Conservation (phyloP, 805 yeast species). For the Myxozyma sirexii region DNA sequence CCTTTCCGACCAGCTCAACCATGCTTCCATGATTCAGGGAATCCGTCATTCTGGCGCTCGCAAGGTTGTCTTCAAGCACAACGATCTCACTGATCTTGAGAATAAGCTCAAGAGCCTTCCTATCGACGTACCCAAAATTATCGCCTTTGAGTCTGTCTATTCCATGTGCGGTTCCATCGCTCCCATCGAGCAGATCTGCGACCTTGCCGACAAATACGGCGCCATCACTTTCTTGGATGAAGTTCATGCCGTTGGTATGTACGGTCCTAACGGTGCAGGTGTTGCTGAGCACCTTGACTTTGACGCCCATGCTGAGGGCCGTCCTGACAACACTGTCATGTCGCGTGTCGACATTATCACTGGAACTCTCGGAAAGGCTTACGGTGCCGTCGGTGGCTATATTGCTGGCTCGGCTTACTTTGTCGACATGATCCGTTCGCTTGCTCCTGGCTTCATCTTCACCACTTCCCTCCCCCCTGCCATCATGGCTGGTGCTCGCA, state of each 20-base stretch:
- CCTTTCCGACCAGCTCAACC: conserved; percentile 90
- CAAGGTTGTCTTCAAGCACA: conserved; percentile 90
- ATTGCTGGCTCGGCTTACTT: conserved; percentile 83
- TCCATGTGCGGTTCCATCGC: conserved; percentile 99
- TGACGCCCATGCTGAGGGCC: conserved; percentile 72
- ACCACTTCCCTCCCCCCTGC: conserved; percentile 98
- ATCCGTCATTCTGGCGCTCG: conserved; percentile 85
- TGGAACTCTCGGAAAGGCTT: conserved; percentile 96
- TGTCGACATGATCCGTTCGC: conserved; percentile 94
- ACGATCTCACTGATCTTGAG: conserved; percentile 84
- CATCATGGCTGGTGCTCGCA: conserved; percentile 90
- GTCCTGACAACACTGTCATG: conserved; percentile 67
- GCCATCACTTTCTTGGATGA: conserved; percentile 96
- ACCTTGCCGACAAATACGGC: conserved; percentile 95
- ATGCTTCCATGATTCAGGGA: conserved; percentile 98
- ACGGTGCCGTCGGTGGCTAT: conserved; percentile 97
- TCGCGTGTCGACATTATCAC: conserved; percentile 94
- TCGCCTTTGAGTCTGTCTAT: conserved; percentile 96
- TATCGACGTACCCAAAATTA: conserved; percentile 83
- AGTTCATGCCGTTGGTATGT: conserved; percentile 98
- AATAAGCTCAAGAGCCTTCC: conserved; percentile 77
- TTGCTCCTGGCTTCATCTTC: conserved; percentile 96
- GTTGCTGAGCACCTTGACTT: conserved; percentile 96
- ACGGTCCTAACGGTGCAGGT: conserved; percentile 99
- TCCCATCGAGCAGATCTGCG: conserved; percentile 89